phyloP scores from a whole-genome alignment of 2,329 filamentous ascomycete genomes.

The Cadophora luteo-olivacea region DNA sequence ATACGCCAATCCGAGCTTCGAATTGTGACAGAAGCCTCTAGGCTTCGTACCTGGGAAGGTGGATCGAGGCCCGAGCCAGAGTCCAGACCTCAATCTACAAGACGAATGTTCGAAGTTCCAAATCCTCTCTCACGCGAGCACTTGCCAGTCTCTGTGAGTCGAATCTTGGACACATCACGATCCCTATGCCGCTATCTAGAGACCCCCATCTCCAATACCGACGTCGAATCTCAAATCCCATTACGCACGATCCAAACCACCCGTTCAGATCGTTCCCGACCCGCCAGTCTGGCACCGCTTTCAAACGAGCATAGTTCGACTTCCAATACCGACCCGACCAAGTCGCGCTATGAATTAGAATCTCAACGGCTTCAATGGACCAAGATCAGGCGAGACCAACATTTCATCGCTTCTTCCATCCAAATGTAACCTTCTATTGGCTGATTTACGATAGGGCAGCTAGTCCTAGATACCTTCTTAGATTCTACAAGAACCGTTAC shows the following conservation, averaged over 20 bases:
- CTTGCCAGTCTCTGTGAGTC: not conserved
- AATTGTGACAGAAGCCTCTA: slow-evolving; percentile 5
- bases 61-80: not conserved
- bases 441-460: not conserved
- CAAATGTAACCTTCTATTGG: not conserved
- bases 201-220: not conserved
- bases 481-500: not conserved
- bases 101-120: not conserved
- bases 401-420: not conserved
- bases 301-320: not conserved
- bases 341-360: not conserved
- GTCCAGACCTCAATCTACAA: not conserved
- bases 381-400: not conserved
- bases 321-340: not conserved
- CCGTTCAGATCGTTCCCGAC: not conserved
- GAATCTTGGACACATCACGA: not conserved
- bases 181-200: not conserved
- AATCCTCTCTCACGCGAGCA: not conserved
- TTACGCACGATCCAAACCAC: not conserved
- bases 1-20: slow-evolving; percentile 6
- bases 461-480: not conserved
- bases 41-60: not conserved
- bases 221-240: not conserved
- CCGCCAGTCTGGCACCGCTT: not conserved
- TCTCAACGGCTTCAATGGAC: not conserved